phyloP scores from a whole-genome alignment of 2,329 filamentous ascomycete genomes.

The Calonectria naviculata region DNA sequence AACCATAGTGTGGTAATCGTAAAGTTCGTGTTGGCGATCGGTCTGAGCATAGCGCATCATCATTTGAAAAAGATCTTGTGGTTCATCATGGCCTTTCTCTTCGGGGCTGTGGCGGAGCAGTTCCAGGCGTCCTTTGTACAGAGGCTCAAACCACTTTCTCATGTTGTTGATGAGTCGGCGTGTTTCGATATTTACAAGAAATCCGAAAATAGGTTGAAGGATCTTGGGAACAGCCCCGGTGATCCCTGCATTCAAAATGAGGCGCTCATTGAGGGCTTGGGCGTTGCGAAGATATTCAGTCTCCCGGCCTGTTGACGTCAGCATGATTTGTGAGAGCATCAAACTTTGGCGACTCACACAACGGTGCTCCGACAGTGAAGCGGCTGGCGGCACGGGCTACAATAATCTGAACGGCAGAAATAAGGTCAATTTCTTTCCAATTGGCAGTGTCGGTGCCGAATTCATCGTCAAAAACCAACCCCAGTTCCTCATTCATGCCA shows the following conservation, averaged over 20 bases:
- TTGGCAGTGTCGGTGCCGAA: slow-evolving; percentile 46
- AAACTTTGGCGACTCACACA: slow-evolving; percentile 38
- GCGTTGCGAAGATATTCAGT: slow-evolving; percentile 46
- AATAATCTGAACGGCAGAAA: slow-evolving; percentile 39
- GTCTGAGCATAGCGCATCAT: slow-evolving; percentile 52
- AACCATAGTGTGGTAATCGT: slow-evolving; percentile 42
- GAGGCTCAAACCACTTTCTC: slow-evolving; percentile 39
- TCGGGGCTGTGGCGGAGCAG: neutral
- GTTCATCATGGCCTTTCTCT: slow-evolving; percentile 33
- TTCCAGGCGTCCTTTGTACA: slow-evolving; percentile 29
- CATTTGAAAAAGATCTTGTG: slow-evolving; percentile 53
- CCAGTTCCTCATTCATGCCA: slow-evolving; percentile 49
- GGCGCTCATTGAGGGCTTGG: slow-evolving; percentile 45
- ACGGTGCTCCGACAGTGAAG: slow-evolving; percentile 46
- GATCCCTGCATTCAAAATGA: slow-evolving; percentile 47
- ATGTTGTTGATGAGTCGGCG: slow-evolving; percentile 38
- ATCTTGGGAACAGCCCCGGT: slow-evolving; percentile 43
- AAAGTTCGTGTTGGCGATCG: slow-evolving; percentile 50
- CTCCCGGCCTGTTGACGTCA: slow-evolving; percentile 42
- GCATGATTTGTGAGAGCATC: neutral
- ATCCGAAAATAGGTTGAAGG: slow-evolving; percentile 46
- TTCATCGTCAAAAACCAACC: slow-evolving; percentile 45
- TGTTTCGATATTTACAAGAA: slow-evolving; percentile 35
- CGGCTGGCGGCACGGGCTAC: slow-evolving; percentile 44
- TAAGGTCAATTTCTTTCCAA: slow-evolving; percentile 48